Percentiles rank a stretch among this genome's conserved stretches.
Evolutionary conservation across 768 basidiomycete genomes (phyloP).

Genomic region (Epithele typhae): DNA sequence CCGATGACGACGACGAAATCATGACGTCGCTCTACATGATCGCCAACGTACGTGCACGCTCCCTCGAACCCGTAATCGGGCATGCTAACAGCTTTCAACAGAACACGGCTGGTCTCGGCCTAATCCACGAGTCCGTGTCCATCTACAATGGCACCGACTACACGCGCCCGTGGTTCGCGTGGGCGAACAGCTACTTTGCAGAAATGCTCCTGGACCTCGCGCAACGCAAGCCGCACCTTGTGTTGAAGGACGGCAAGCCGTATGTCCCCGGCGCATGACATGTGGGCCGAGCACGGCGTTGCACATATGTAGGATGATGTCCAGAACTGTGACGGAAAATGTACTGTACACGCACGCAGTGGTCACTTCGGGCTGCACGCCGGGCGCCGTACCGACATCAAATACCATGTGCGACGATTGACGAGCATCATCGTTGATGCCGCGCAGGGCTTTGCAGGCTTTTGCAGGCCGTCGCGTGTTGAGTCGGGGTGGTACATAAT

Average conservation of each 20-base stretch:
- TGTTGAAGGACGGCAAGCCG: constrained; percentile 50
- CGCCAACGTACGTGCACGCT: constrained; percentile 50
- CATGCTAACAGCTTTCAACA: constrained; percentile 22
- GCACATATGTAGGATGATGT: no score
- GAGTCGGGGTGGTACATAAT: no score
- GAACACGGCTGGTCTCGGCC: constrained; percentile 72
- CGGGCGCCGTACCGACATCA: neutral
- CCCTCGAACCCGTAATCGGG: neutral
- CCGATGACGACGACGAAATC: constrained; percentile 69
- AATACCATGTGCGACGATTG: no score
- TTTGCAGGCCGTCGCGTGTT: no score
- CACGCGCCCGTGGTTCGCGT: constrained; percentile 76
- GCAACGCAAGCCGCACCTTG: constrained; percentile 63
- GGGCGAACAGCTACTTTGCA: constrained; percentile 81
- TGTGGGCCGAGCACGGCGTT: no score
- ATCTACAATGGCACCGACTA: constrained; percentile 52
- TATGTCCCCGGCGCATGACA: constrained; percentile 53
- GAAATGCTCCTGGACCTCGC: constrained; percentile 81
- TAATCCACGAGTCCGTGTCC: constrained; percentile 72
- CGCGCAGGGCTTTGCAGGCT: no score
- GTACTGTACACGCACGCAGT: no score
- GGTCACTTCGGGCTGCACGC: neutral
- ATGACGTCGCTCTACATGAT: constrained; percentile 56
- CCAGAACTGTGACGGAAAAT: no score
- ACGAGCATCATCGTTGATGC: no score